Evolutionary conservation across 495 filamentous ascomycete genomes (phyloP).

Genomic region (Aspergillus kassunensis): DNA sequence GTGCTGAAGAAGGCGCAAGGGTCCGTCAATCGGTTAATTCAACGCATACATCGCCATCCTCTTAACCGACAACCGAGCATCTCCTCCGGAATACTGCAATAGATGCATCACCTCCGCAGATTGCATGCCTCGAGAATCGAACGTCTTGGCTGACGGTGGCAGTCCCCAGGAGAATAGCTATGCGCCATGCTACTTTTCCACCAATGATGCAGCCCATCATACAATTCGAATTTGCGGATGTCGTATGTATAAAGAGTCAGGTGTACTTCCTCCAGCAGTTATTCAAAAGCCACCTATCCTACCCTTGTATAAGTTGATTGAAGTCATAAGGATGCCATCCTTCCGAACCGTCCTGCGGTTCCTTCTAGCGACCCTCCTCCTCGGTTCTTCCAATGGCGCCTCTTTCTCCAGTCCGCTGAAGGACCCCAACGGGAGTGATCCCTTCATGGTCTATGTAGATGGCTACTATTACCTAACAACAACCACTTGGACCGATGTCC

Average conservation of each 20-base stretch:
- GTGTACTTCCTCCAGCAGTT: too few species aligned
- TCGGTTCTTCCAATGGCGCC: neutral
- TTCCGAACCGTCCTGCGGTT: conserved; percentile 1
- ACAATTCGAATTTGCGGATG: too few species aligned
- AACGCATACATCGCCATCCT: too few species aligned
- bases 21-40: neutral
- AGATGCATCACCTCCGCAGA: neutral
- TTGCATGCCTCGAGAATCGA: neutral
- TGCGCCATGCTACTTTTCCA: neutral
- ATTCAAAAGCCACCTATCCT: too few species aligned
- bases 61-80: neutral
- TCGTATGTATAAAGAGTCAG: too few species aligned
- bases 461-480: conserved; percentile 50
- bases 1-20: conserved; percentile 1
- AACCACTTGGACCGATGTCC: conserved; percentile 44
- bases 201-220: neutral
- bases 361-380: neutral
- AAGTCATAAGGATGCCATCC: neutral
- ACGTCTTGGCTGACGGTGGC: conserved; percentile 2
- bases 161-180: neutral
- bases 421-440: conserved; percentile 10
- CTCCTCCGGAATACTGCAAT: neutral
- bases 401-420: conserved; percentile 7
- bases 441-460: conserved; percentile 34
- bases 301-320: too few species aligned